Evolutionary conservation across 495 filamentous ascomycete species (phyloP), one percentile per base, ranked within the genome.

Genomic region (Penicillium crystallinum): DNA sequence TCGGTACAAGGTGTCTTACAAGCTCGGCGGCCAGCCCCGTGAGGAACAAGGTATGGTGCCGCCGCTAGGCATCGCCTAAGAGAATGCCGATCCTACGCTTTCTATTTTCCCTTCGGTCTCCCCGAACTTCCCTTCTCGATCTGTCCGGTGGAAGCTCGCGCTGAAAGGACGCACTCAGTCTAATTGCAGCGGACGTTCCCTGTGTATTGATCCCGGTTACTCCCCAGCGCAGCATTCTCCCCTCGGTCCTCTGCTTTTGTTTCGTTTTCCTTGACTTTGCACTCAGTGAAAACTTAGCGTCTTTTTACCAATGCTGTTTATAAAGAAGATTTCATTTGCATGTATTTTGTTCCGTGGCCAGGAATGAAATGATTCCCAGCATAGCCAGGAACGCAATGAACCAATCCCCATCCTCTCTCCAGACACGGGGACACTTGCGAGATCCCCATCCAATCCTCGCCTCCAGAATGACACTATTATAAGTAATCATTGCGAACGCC

Each of bases 31-130:
- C 8, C 79, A 85, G 59, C 66, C 78, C 60, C 82, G 77, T 50
- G 80, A 87, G 49, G 91, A 97, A 72, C 89, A 89, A 70, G 93
- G 92, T 15, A 90, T 95, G 77, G 86, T 97, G 50, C 79, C 84
- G n/a, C 77, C 86, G 48, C 80, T 98, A 65, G 87, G 87, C 3
- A 80, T 97, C 68, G 78, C 85, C 39, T 85, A 63, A 64, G 42
- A 31, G 12, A 31, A 21, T 0, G 7, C 3, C 19, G 3, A 25
- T 6, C 31, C n/a, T n/a, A 36, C 0, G 33, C 8, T 27, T 27
- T 37, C 18, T 14, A 4, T 48, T 4, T 30, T 30, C 0, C 14
- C 18, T 17, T 33, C 22, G 17, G 2, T 4, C 9, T 48, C 9
- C 15, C 34, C 22, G n/a, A 21, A n/a, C 6, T 30, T 29, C 14